Base-by-base conservation (phyloP, 2,329 filamentous ascomycete species). In the Sclerotinia minor region DNA sequence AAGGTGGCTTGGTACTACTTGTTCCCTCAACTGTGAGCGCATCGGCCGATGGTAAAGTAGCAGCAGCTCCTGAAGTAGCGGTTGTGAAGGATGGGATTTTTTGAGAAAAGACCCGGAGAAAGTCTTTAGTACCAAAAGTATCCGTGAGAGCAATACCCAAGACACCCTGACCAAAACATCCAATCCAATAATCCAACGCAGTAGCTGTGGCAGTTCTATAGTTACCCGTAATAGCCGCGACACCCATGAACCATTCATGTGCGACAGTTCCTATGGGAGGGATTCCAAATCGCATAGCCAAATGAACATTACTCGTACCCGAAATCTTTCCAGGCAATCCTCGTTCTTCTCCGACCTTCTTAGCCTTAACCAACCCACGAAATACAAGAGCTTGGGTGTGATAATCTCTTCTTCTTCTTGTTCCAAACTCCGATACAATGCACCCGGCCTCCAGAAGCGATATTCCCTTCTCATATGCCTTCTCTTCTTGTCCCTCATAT, bases 241-340 rank as follows among this genome's bases (percentile, higher is more conserved):
- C 94, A 53, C 92, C 94, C 95, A 99, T 99, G 82, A 97, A 98
- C 95, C 95, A 99, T 80, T 99, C 95, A 76, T 99, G 95, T 0
- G 95, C 95, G 2, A 92, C 89, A 0, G 95, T 99, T 6, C 95
- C 95, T 17, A 98, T 86, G 0, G 95, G 93, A 4, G 87, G 81
- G 57, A 97, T 87, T 55, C 87, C 88, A 79, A 96, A 94, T 75
- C 92, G 90, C 92, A 96, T 97, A 15, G 95, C 95, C 72, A 99
- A 87, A 78, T 98, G 94, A 5, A 99, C 95, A 76, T 99, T 99
- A 79, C 94, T 98, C 0, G 94, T 97, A 15, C 95, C 95, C 0
- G 89, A 87, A 58, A 98, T 83, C 77, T 88, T 90, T 13, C 94
- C 94, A 1, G 84, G 80, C 75, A 88, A 85, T 0, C 88, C 89